Base-by-base conservation (phyloP, 768 basidiomycete genomes). In the Kwoniella sp. region DNA sequence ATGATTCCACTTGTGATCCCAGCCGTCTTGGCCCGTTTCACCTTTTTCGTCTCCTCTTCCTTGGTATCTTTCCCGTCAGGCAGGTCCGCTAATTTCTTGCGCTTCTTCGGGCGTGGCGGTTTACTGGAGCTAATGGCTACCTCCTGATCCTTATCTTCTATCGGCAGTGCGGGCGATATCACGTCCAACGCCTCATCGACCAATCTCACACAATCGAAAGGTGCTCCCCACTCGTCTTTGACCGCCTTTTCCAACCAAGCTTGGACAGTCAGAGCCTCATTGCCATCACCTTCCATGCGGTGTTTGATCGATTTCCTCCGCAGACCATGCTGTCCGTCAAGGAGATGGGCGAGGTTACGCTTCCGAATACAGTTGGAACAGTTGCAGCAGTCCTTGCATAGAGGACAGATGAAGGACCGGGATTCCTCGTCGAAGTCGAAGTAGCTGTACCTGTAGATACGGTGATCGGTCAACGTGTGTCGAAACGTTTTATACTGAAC, bases 321-420 rank as follows among this genome's bases (percentile, higher is more conserved):
- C 15, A 54, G 34, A 4, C 65, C 65, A 20, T 17, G 50, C 14
- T 39, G 36, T 2, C 17, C 52, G 27, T 40, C 58, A 1, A 67
- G 45, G 6, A 67, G 54, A 54, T 64, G 62, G 2, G 51, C 50
- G 9, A 72, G 58, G 22, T 65, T 57, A 12, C 65, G 62, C 37
- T 64, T 67, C 23, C 63, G 46, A 8, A 73, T 55, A 40, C 71
- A 73, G 22, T 50, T 52, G 12, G 62, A 51, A 49, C 71, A 73
- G 36, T 71, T 68, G 50, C 71, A 73, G 53, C 60, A 59, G 19
- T 67, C 64, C 50, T 56, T 64, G 50, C 71, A 73, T 7, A 63
- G 59, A 2, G 71, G 71, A 46, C 71, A 73, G 48, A 71, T 63
- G 56, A 71, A 71, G 1, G 64, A 58, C 11, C 66, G 57, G 15